A percentile compares a stretch with the other conserved stretches of the same genome.
Conservation (phyloP, 1,284 basidiomycete genomes). For the Farysia itapuensis region DNA sequence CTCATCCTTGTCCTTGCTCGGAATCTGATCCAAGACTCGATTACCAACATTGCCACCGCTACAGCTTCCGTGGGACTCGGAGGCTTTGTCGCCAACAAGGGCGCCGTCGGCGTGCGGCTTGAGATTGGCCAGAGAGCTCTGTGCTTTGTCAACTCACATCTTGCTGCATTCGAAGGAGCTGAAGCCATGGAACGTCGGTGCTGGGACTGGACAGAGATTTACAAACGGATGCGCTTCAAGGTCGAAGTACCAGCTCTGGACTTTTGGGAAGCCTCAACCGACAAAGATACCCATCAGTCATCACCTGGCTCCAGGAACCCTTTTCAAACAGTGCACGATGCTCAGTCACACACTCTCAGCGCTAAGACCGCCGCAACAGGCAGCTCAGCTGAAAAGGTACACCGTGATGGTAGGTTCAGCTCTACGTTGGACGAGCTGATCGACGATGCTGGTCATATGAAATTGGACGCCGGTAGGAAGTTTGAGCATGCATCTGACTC, state of each 20-base stretch:
- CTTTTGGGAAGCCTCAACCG: slow-evolving; percentile 71
- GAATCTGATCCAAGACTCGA: slow-evolving; percentile 1
- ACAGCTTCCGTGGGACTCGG: slow-evolving; percentile 36
- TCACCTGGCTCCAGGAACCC: slow-evolving; percentile 4
- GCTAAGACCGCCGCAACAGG: neutral
- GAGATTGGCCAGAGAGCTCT: slow-evolving; percentile 85
- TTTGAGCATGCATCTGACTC: neutral
- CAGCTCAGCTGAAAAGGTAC: neutral
- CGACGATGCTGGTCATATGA: neutral
- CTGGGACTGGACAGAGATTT: slow-evolving; percentile 42
- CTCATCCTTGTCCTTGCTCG: slow-evolving; percentile 26
- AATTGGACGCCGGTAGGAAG: neutral
- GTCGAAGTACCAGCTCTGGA: slow-evolving; percentile 1
- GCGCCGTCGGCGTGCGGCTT: slow-evolving; percentile 84
- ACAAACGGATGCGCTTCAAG: slow-evolving; percentile 25
- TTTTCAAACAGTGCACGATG: neutral
- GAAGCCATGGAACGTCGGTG: slow-evolving; percentile 39
- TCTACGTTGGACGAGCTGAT: neutral
- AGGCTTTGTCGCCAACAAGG: slow-evolving; percentile 53
- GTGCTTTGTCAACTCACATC: slow-evolving; percentile 92
- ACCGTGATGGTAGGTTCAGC: neutral
- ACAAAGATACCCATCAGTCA: slow-evolving; percentile 85
- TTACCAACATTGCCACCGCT: slow-evolving; percentile 18
- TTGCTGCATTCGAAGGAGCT: slow-evolving; percentile 69
- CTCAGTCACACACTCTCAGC: neutral